These are phyloP conservation scores for Pseudocercospora vitis DNA, from an alignment of 2,329 filamentous ascomycete genomes.

Conservation along the genomic window DNA sequence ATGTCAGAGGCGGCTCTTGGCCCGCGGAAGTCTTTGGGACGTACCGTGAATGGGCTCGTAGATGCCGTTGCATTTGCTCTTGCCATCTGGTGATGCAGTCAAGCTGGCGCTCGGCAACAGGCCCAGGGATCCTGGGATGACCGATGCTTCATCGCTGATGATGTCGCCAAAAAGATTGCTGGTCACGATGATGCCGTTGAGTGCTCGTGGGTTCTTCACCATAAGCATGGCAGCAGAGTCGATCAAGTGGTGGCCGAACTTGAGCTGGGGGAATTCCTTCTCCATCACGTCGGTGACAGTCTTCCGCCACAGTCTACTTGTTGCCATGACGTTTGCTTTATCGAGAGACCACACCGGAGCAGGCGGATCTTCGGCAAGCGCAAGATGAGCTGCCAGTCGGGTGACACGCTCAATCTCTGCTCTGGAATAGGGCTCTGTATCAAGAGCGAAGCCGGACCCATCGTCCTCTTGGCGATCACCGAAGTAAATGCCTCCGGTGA, in stretches of 20 bases:
- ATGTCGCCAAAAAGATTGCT: conserved; percentile 97
- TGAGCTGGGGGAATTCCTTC: conserved; percentile 83
- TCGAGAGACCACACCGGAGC: conserved; percentile 82
- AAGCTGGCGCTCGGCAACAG: conserved; percentile 85
- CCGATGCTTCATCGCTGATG: conserved; percentile 90
- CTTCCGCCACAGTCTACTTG: conserved; percentile 84
- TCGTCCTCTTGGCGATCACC: conserved; percentile 81
- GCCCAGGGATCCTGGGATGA: conserved; percentile 88
- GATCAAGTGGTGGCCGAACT: conserved; percentile 85
- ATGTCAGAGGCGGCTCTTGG: too few relatives aligned
- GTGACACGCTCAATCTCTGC: conserved; percentile 86
- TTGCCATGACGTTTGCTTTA: conserved; percentile 95
- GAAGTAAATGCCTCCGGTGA: conserved; percentile 94
- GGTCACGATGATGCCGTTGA: conserved; percentile 90
- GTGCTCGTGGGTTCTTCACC: conserved; percentile 83
- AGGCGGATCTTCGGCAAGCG: conserved; percentile 72
- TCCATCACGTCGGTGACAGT: conserved; percentile 80
- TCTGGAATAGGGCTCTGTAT: conserved; percentile 84
- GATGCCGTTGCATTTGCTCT: conserved; percentile 84
- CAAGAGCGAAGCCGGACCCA: conserved; percentile 71
- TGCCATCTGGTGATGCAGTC: conserved; percentile 80
- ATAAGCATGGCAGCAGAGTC: conserved; percentile 97
- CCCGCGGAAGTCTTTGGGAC: conserved; percentile 26
- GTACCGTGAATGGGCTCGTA: conserved; percentile 96
- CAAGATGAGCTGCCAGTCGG: conserved; percentile 76